Evolutionary conservation across 192 early-diverging fungal genomes (phyloP).

Genomic region (Rhizophagus prolifer): DNA sequence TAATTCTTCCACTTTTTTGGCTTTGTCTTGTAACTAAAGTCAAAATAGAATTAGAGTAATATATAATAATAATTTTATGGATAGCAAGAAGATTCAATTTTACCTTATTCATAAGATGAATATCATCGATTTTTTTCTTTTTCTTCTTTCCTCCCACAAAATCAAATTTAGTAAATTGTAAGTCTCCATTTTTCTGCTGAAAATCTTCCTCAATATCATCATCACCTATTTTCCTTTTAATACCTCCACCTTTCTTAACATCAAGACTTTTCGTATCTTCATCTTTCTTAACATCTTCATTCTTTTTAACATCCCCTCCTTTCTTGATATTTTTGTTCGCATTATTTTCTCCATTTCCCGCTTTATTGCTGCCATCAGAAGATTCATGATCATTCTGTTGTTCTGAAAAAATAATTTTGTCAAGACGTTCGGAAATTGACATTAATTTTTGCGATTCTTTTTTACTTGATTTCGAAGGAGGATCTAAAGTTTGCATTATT

Average conservation of each 20-base stretch:
- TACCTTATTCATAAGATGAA: constrained; percentile 62
- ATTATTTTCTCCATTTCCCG: constrained; percentile 58
- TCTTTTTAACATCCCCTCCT: constrained; percentile 29
- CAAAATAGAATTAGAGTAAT: neutral
- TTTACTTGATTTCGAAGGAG: constrained; percentile 36
- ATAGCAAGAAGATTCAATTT: neutral
- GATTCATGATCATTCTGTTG: too few relatives aligned
- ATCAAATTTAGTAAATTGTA: constrained; percentile 68
- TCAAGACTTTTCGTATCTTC: neutral
- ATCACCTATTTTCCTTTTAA: constrained; percentile 50
- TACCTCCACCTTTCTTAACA: constrained; percentile 49
- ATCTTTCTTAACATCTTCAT: constrained; percentile 4
- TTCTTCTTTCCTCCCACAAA: constrained; percentile 65
- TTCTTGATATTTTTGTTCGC: neutral
- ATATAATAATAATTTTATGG: neutral
- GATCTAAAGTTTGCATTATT: constrained; percentile 30
- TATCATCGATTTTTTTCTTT: constrained; percentile 62
- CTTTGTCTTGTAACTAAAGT: constrained; percentile 60
- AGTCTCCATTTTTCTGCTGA: constrained; percentile 60
- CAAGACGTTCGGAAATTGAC: constrained; percentile 39
- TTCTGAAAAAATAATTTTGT: constrained; percentile 33
- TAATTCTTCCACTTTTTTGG: constrained; percentile 75
- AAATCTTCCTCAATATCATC: constrained; percentile 44
- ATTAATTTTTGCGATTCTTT: constrained; percentile 32
- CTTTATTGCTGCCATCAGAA: constrained; percentile 48